phyloP scores from a whole-genome alignment of 768 basidiomycete species.

The Russula olivacea region DNA sequence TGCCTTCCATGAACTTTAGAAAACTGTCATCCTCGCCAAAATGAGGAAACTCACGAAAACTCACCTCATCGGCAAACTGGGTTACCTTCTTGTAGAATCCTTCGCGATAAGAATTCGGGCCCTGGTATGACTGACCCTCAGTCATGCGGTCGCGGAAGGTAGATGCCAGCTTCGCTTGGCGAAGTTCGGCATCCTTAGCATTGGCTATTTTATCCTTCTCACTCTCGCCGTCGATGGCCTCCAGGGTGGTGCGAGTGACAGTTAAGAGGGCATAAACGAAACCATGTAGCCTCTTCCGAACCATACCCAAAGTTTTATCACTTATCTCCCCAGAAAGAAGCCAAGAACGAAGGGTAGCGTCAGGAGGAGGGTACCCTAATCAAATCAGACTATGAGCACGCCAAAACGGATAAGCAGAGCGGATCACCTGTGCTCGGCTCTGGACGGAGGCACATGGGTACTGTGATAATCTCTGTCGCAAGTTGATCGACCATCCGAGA shows the following conservation, averaged over 20 bases:
- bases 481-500: constrained; percentile 1
- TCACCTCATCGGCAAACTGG: neutral
- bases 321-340: no score
- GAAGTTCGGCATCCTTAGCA: neutral
- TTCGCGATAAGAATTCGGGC: neutral
- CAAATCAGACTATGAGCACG: neutral
- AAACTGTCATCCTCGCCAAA: neutral
- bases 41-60: neutral
- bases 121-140: neutral
- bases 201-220: no score
- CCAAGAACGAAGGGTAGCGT: neutral
- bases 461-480: neutral
- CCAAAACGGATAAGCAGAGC: neutral
- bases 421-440: neutral
- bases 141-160: neutral
- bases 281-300: neutral
- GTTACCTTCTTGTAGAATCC: neutral
- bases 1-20: neutral
- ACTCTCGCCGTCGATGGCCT: neutral
- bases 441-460: neutral
- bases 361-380: neutral
- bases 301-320: no score
- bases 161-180: neutral
- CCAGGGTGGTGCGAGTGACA: neutral
- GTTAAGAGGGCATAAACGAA: neutral